Evolutionary conservation across 345 rosid species (phyloP).

Genomic region (Gossypium anomalum): DNA sequence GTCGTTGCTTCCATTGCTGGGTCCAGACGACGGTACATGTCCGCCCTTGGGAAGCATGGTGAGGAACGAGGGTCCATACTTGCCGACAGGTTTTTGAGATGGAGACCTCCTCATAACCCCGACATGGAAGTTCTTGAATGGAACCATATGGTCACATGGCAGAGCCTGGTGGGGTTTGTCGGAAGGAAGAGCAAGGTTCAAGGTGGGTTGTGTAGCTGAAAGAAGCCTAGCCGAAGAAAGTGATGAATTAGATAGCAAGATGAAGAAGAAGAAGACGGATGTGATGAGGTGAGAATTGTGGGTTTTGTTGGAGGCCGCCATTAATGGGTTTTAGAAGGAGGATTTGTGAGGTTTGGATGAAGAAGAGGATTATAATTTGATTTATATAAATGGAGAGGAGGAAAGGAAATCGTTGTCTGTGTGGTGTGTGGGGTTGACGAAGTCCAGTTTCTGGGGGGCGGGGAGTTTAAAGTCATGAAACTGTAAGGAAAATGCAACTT

Average conservation of each 20-base stretch:
- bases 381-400: too few relatives aligned
- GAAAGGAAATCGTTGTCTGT: not conserved
- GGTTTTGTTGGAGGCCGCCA: constrained; percentile 1
- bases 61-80: constrained; percentile 42
- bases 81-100: constrained; percentile 21
- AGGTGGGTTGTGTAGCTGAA: constrained; percentile 1
- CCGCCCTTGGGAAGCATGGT: constrained; percentile 56
- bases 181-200: constrained; percentile 12
- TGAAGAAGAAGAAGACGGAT: not conserved
- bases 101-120: not conserved
- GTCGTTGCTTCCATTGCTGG: constrained; percentile 45
- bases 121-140: not conserved
- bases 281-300: not conserved
- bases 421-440: not conserved
- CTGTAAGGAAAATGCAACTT: not conserved
- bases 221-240: constrained; percentile 10
- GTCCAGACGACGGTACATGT: constrained; percentile 40
- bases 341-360: not conserved
- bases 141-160: constrained; percentile 16
- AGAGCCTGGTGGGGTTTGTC: not conserved
- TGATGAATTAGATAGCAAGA: not conserved
- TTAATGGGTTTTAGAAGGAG: not conserved
- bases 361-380: not conserved
- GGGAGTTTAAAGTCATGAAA: not conserved
- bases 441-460: not conserved